Evolutionary conservation across 225 moss, liverwort and hornwort genomes (phyloP), one percentile per base, ranked within the genome.

Genomic region (Thuidium tamariscinum): DNA sequence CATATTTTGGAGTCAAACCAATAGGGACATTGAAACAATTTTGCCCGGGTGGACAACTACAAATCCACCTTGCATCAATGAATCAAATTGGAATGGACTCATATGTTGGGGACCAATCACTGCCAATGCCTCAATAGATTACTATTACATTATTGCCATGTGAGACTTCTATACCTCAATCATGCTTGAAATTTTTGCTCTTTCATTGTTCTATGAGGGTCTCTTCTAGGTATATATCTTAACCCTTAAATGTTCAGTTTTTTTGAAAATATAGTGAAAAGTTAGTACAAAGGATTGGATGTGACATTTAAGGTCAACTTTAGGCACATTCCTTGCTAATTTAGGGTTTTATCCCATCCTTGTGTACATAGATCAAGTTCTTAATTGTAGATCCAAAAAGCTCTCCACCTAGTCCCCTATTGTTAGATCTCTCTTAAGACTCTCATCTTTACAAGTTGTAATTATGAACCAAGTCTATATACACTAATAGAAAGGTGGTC

Each of bases 401-500:
- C 15, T 55, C 36, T 36, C 9, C 3, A 55, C 55, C 16, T 36
- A 76, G 10, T 55, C 6, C 2, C 2, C 0, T 0, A 0, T 52
- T n/a, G n/a, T 52, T 15, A 14, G 52, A 32, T 2, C 3, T 32
- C 19, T 74, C 34, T 52, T 12, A 32, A n/a, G 32, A 30, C 3
- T n/a, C 13, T 48, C 13, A 12, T 34, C 49, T 34, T 34, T 1
- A 51, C 0, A 8, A 2, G 8, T 41, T 0, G 2, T 27, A 1
- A 42, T 42, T 2, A 42, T 0, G 27, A 70, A 27, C 1, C 7
- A 5, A 26, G 2, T 42, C 16, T 42, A 1, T 26, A 42, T 3
- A 26, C 3, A 9, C 5, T 14, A 25, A 15, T 41, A 26, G 16
- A 70, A 44, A 71, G 70, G 16, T 69, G 5, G 26, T 15, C 42